Percentiles rank a stretch among this genome's conserved stretches.
Conservation (phyloP, 805 yeast genomes). For the Tetrapisispora taiwanensis region DNA sequence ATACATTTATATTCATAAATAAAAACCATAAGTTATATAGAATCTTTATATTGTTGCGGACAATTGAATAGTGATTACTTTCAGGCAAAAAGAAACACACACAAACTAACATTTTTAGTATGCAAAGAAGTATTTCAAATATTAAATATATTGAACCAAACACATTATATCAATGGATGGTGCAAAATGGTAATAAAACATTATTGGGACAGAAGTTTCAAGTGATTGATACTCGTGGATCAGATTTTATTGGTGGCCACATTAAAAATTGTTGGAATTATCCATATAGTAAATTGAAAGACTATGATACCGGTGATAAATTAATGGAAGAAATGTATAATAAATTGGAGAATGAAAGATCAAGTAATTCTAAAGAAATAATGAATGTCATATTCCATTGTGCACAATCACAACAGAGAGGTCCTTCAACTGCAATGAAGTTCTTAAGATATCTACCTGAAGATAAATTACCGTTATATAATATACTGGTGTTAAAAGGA, state of each 20-base stretch:
- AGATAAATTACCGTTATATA: conserved; percentile 28
- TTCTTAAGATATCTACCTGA: conserved; percentile 33
- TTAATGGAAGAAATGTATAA: conserved; percentile 45
- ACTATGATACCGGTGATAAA: conserved; percentile 43
- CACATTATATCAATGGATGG: conserved; percentile 21
- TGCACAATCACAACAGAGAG: conserved; percentile 82
- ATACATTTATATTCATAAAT: too few relatives aligned
- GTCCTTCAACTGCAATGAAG: conserved; percentile 72
- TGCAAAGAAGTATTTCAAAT: conserved; percentile 5
- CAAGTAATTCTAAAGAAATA: conserved; percentile 3
- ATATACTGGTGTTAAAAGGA: conserved; percentile 66
- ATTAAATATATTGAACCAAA: conserved; percentile 20
- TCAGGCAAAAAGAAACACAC: too few relatives aligned
- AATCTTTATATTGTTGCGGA: too few relatives aligned
- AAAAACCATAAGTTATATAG: too few relatives aligned
- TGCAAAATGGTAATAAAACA: conserved; percentile 12
- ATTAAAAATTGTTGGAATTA: conserved; percentile 19
- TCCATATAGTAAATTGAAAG: conserved; percentile 18
- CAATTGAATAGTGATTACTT: too few relatives aligned
- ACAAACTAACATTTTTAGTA: too few relatives aligned
- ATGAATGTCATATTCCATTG: conserved; percentile 65
- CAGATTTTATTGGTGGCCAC: conserved; percentile 63
- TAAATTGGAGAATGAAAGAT: conserved; percentile 27
- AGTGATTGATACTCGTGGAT: conserved; percentile 79
- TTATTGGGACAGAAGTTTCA: conserved; percentile 15